A percentile compares a stretch with the other conserved stretches of the same genome.
Conservation (phyloP, 1,284 basidiomycete genomes). For the Apiotrichum porosum region DNA sequence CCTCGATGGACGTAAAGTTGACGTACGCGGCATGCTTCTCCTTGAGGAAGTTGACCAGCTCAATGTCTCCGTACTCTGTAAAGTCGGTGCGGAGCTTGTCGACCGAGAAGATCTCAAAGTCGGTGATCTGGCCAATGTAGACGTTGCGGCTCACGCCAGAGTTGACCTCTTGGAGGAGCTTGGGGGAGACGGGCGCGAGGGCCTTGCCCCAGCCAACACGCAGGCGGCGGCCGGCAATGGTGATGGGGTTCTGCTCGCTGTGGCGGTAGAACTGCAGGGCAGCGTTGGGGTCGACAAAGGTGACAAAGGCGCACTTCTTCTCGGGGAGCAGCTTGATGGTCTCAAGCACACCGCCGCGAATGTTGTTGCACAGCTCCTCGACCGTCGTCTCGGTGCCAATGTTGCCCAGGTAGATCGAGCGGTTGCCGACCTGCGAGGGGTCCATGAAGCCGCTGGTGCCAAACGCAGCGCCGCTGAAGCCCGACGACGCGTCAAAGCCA, state of each 20-base stretch:
- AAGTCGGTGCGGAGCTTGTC: slow-evolving; percentile 84
- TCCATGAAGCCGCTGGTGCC: slow-evolving; percentile 37
- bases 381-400: slow-evolving; percentile 87
- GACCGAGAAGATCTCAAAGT: slow-evolving; percentile 80
- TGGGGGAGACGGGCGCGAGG: slow-evolving; percentile 73
- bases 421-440: slow-evolving; percentile 52
- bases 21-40: slow-evolving; percentile 96
- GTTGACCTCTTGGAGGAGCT: slow-evolving; percentile 72
- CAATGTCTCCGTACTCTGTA: slow-evolving; percentile 84
- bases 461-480: slow-evolving; percentile 10
- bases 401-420: slow-evolving; percentile 88
- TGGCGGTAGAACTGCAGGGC: slow-evolving; percentile 89
- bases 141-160: slow-evolving; percentile 88
- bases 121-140: slow-evolving; percentile 87
- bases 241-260: slow-evolving; percentile 77
- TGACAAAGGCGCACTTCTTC: slow-evolving; percentile 61
- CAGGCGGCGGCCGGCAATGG: slow-evolving; percentile 80
- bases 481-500: slow-evolving; percentile 9
- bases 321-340: slow-evolving; percentile 20
- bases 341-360: slow-evolving; percentile 67
- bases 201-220: slow-evolving; percentile 96
- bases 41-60: slow-evolving; percentile 88
- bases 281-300: slow-evolving; percentile 80
- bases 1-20: slow-evolving; percentile 86
- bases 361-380: slow-evolving; percentile 89